A percentile compares a stretch with the other conserved stretches of the same genome.
Conservation (phyloP, 148 eudicot genomes). For the Fagopyrum tataricum region DNA sequence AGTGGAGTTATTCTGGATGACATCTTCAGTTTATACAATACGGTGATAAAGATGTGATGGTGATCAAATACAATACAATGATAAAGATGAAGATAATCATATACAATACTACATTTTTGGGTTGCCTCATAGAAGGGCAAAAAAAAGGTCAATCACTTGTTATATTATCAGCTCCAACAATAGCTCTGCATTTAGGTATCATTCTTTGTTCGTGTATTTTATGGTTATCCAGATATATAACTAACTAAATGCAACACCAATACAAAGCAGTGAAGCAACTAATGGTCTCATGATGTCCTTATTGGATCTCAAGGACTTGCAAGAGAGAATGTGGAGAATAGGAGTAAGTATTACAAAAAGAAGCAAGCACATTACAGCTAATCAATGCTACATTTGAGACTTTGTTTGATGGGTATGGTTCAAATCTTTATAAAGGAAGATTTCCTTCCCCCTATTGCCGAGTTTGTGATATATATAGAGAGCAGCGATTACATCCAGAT, state of each 20-base stretch:
- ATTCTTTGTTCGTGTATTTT: constrained; percentile 11
- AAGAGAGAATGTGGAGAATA: too few species aligned
- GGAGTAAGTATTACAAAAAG: not conserved
- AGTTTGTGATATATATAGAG: not conserved
- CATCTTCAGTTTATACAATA: too few species aligned
- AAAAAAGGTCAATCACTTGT: not conserved
- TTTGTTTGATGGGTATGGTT: not conserved
- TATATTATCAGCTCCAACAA: constrained; percentile 5
- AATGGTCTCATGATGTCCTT: not conserved
- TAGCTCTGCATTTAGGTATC: constrained; percentile 11
- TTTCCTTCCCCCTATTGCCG: not conserved
- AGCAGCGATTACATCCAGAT: not conserved
- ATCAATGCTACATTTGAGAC: not conserved
- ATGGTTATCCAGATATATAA: constrained; percentile 8
- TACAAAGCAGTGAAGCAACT: not conserved
- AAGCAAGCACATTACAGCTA: not conserved
- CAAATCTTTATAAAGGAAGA: not conserved
- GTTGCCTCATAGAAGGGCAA: constrained; percentile 14
- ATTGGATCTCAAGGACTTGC: too few species aligned
- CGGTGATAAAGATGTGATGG: too few species aligned
- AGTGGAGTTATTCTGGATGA: too few species aligned
- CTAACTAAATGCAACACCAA: not conserved
- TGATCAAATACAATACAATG: too few species aligned
- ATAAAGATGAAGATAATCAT: too few species aligned
- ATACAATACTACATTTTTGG: too few species aligned